These are phyloP conservation scores for Chenopodium berlandieri DNA, from an alignment of 148 eudicot species.

Conservation along the genomic window DNA sequence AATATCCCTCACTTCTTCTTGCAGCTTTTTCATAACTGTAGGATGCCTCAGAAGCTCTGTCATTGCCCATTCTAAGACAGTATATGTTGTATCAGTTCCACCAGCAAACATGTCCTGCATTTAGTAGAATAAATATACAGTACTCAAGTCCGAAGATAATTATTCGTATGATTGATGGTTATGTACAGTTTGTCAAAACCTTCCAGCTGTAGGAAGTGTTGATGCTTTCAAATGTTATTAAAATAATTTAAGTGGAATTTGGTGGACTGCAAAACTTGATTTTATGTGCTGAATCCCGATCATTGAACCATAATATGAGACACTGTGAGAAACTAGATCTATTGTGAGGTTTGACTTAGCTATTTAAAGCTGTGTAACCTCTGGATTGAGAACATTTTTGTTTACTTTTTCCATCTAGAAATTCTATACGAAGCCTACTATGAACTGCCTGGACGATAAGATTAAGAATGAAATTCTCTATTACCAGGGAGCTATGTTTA, in stretches of 20 bases:
- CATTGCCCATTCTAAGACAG: slow-evolving; percentile 66
- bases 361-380: background rate
- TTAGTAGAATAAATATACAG: background rate
- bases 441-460: background rate
- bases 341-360: background rate
- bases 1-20: slow-evolving; percentile 43
- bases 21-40: slow-evolving; percentile 47
- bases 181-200: background rate
- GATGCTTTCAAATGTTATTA: background rate
- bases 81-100: slow-evolving; percentile 66
- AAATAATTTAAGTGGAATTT: background rate
- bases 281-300: background rate
- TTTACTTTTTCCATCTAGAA: background rate
- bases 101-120: slow-evolving; percentile 54
- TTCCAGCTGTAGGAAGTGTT: background rate
- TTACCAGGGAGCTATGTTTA: too few species aligned
- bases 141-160: too few species aligned
- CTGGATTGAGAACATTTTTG: background rate
- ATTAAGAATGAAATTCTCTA: background rate
- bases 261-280: background rate
- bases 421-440: background rate
- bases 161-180: background rate
- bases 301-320: background rate
- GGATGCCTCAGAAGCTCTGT: slow-evolving; percentile 72
- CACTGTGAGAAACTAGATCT: background rate